These are phyloP conservation scores for Fragaria iinumae DNA, from an alignment of 306 rosid species.

Conservation along the genomic window DNA sequence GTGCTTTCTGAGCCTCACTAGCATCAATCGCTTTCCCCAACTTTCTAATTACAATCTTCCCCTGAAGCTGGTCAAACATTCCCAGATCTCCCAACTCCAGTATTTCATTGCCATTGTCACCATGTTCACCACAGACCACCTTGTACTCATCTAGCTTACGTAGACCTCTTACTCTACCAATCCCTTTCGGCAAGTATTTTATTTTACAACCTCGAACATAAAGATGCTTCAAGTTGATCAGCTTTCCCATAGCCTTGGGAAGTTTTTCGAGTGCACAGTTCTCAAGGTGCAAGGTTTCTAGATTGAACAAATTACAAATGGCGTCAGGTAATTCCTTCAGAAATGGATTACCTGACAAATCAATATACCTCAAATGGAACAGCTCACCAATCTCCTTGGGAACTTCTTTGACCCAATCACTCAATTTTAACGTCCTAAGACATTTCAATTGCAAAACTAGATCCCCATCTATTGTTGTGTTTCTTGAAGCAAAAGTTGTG, in stretches of 20 bases:
- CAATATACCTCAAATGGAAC: neutral
- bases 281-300: neutral
- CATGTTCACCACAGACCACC: neutral
- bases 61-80: neutral
- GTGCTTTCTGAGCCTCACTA: neutral
- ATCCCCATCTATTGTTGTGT: neutral
- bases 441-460: neutral
- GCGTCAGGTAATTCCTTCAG: neutral
- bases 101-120: neutral
- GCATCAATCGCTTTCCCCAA: neutral
- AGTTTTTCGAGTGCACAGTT: neutral
- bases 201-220: fast-evolving
- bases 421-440: neutral
- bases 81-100: neutral
- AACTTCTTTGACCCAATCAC: neutral
- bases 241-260: neutral
- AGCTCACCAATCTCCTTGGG: neutral
- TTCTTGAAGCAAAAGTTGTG: neutral
- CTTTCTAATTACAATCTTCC: neutral
- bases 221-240: neutral
- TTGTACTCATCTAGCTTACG: neutral
- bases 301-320: neutral
- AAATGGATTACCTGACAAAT: neutral
- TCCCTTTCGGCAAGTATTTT: neutral
- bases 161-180: neutral